Evolutionary conservation across 306 rosid species (phyloP).

Genomic region (Citrullus amarus): DNA sequence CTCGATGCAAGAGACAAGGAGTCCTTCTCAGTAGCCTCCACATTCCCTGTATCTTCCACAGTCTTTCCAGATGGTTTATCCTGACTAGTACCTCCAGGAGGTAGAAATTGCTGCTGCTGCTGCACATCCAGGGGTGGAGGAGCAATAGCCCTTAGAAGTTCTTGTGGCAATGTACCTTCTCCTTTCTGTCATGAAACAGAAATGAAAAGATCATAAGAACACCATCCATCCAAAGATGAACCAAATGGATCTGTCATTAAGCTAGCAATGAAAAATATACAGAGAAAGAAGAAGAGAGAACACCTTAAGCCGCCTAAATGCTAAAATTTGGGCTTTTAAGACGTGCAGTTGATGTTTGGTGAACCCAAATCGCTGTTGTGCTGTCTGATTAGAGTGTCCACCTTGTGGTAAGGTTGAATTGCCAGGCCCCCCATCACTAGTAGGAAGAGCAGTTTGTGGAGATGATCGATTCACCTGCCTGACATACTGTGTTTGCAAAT

Average conservation of each 20-base stretch:
- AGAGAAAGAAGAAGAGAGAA: constrained; percentile 18
- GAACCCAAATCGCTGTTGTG: constrained; percentile 53
- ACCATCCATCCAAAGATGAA: constrained; percentile 9
- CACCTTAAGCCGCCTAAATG: constrained; percentile 90
- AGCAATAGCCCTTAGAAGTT: constrained; percentile 73
- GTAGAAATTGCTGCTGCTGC: constrained; percentile 45
- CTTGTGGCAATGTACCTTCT: constrained; percentile 84
- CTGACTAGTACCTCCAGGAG: constrained; percentile 47
- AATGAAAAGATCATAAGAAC: constrained; percentile 16
- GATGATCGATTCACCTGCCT: constrained; percentile 54
- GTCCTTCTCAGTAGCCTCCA: constrained; percentile 46
- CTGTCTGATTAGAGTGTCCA: constrained; percentile 35
- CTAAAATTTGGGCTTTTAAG: constrained; percentile 93
- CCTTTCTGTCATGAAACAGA: constrained; percentile 63
- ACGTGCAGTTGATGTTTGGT: constrained; percentile 88
- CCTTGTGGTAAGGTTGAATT: constrained; percentile 34
- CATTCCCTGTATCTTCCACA: constrained; percentile 38
- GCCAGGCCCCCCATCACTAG: constrained; percentile 48
- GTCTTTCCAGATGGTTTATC: constrained; percentile 48
- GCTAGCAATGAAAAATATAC: neutral
- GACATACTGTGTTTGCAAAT: constrained; percentile 35
- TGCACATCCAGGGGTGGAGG: constrained; percentile 86
- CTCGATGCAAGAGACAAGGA: constrained; percentile 31
- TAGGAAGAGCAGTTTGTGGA: constrained; percentile 42
- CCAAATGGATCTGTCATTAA: neutral